Conservation (phyloP, 177 flowering plant genomes). For the Telopea speciosissima region DNA sequence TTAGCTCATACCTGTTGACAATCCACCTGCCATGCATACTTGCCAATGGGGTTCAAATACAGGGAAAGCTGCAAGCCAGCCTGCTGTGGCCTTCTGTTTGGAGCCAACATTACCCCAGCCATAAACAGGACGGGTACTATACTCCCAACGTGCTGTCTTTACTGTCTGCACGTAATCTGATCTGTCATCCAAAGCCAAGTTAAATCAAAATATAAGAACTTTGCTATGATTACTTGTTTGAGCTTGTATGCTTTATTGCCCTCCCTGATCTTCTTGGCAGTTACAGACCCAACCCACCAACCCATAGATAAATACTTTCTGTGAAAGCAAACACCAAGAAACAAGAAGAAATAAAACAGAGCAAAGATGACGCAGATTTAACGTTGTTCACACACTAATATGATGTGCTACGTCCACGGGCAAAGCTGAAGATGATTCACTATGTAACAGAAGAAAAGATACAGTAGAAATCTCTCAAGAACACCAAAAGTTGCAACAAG, state of each 20-base stretch:
- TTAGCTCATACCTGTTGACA: conserved; percentile 67
- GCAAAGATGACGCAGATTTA: too few relatives aligned
- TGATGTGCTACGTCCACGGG: too few relatives aligned
- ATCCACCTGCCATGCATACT: conserved; percentile 94
- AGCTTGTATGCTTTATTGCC: neutral
- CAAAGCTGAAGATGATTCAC: too few relatives aligned
- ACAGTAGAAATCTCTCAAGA: too few relatives aligned
- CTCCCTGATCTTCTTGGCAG: neutral
- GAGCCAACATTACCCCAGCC: conserved; percentile 91
- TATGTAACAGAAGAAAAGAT: too few relatives aligned
- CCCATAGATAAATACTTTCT: neutral
- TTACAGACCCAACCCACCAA: neutral
- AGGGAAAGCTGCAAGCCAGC: conserved; percentile 99
- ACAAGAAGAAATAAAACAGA: too few relatives aligned
- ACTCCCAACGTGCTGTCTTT: conserved; percentile 89
- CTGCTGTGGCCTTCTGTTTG: conserved; percentile 88
- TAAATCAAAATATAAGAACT: neutral
- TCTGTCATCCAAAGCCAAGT: conserved; percentile 39
- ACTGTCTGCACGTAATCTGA: conserved; percentile 56
- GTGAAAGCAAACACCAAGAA: too few relatives aligned
- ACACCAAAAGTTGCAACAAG: too few relatives aligned
- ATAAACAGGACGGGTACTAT: conserved; percentile 78
- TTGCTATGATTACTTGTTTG: neutral
- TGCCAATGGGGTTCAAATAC: conserved; percentile 99
- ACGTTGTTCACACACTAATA: too few relatives aligned